Evolutionary conservation across 805 yeast genomes (phyloP).

Genomic region (Sporopachydermia quercuum): DNA sequence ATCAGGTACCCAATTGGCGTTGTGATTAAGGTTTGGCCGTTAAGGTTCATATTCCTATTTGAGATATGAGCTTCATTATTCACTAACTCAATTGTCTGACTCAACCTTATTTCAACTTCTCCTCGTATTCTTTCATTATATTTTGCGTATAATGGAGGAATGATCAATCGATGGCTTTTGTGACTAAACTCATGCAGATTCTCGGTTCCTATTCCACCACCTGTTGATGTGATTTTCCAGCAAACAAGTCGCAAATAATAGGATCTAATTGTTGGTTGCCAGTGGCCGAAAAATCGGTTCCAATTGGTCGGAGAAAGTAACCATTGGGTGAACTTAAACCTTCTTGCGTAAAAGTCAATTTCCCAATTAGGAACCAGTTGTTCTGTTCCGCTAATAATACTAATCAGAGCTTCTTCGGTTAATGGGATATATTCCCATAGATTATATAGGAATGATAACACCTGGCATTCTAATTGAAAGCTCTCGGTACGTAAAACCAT

Average conservation of each 20-base stretch:
- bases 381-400: constrained; percentile 2
- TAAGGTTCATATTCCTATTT: no score
- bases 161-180: no score
- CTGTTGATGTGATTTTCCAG: constrained; percentile 37
- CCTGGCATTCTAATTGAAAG: constrained; percentile 45
- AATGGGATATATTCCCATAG: constrained; percentile 53
- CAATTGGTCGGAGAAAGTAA: constrained; percentile 35
- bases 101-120: no score
- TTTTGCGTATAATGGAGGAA: background rate
- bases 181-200: no score
- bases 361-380: constrained; percentile 3
- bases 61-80: no score
- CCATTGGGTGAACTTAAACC: constrained; percentile 38
- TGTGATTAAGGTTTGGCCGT: no score
- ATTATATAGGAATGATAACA: constrained; percentile 53
- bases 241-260: constrained; percentile 52
- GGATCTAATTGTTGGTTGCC: constrained; percentile 64
- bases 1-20: no score
- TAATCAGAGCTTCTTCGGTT: constrained; percentile 3
- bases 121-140: no score
- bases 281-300: constrained; percentile 51
- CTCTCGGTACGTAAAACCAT: constrained; percentile 50
- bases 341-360: constrained; percentile 11
- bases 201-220: no score
- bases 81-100: no score